Evolutionary conservation across 768 basidiomycete genomes (phyloP), one percentile per base, ranked within the genome.

Genomic region (Phaeolepiota aurea): DNA sequence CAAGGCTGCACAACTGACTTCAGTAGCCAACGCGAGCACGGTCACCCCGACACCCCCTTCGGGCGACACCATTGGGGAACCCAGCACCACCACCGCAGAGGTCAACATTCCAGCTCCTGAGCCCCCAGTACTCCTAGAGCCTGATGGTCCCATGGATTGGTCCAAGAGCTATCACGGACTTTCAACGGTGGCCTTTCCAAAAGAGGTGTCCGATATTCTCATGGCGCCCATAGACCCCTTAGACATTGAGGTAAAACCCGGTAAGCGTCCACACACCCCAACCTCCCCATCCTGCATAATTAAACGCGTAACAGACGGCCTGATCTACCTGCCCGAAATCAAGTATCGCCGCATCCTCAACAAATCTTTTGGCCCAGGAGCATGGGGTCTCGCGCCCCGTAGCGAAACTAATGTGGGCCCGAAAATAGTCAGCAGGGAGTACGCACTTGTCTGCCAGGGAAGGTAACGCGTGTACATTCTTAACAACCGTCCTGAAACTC

Each of bases 311-410:
- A 2, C 43, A 94, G 94, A 97, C 50, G 94, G 94, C 3, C 69
- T 98, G 31, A 64, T 96, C 9, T 98, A 97, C 62, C 78, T 98
- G 4, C 94, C 94, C 14, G 94, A 97, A 62, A 98, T 97, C 53
- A 94, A 96, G 56, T 98, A 97, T 54, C 76, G 94, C 13, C 77
- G 94, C 16, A 79, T 89, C 22, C 63, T 97, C 35, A 97, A 97
- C 66, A 80, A 73, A 50, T 91, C 94, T 0, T 97, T 98, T 52
- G 92, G 94, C 9, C 94, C 94, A 14, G 94, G 94, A 4, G 92
- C 83, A 3, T 97, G 94, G 94, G 94, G 94, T 9, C 75, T 97
- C 33, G 94, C 93, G 10, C 94, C 94, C 1, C 74, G 94, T 11
- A 82, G 86, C 33, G 89, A 94, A 61, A 92, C 89, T 4, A 87